Base-by-base conservation (phyloP, 139 green algal genomes). In the Coelastrella sp. region DNA sequence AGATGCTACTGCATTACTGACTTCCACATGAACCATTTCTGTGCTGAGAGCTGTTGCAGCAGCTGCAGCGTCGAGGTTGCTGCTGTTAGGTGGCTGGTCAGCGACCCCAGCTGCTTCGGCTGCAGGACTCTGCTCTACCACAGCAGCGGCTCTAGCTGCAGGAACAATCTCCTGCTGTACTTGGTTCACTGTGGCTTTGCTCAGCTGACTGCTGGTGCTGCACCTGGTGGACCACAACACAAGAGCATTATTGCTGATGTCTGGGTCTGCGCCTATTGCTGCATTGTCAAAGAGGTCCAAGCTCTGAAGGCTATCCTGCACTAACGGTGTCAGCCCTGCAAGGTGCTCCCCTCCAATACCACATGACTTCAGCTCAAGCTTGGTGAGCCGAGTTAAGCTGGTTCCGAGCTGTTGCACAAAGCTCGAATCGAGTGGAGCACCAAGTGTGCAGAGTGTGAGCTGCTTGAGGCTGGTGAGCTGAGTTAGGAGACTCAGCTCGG, bases 331-430 rank as follows among this genome's bases (percentile, higher is more conserved):
- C 13, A 83, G 77, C 32, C 77, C 77, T 57, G 64, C 47, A 4
- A 83, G 77, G 54, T 83, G 77, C 54, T 83, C 13, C 7, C 77
- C 77, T 32, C 14, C 77, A 83, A 83, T 11, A 5, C 54, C 77
- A 83, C 77, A 83, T 11, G 77, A 83, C 77, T 83, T 83, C 7
- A 83, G 56, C 77, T 83, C 77, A 47, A 83, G 14, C 10, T 57
- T 61, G 17, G 54, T 68, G 14, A 83, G 19, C 5, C 54, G 7
- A 19, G 47, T 66, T 7, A 83, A 14, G 76, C 76, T 83, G 13
- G 7, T 68, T 13, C 77, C 54, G 5, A 83, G 20, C 54, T 66
- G 13, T 22, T 60, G 47, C 4, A 83, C 54, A 71, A 83, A 65
- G 13, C 77, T 47, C 6, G 20, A 0, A 19, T 7, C 5, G 3